These are phyloP conservation scores for Lactifluus rugatus DNA, from an alignment of 768 basidiomycete genomes.

Conservation along the genomic window DNA sequence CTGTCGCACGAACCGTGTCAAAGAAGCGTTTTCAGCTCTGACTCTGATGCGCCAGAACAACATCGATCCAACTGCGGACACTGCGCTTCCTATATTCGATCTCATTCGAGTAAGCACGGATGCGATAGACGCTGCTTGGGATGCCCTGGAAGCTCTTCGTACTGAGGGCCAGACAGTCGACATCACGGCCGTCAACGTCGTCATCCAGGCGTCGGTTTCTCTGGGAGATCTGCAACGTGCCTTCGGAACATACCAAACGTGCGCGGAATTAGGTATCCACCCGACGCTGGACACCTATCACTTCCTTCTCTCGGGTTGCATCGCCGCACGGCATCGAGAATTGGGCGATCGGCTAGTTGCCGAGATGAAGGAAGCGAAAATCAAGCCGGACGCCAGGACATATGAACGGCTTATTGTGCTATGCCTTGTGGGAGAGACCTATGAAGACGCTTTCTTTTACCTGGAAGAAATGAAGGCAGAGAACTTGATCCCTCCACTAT, in stretches of 20 bases:
- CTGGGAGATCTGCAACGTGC: conserved; percentile 67
- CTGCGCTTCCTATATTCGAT: conserved; percentile 44
- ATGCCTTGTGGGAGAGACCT: conserved; percentile 58
- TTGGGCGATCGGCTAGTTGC: conserved; percentile 58
- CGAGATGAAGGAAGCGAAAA: conserved; percentile 50
- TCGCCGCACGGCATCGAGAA: conserved; percentile 45
- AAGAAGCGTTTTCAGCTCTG: conserved; percentile 54
- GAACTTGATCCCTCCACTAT: conserved; percentile 41
- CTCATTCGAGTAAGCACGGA: conserved; percentile 40
- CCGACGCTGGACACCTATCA: conserved; percentile 65
- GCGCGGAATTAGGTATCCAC: conserved; percentile 41
- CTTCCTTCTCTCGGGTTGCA: conserved; percentile 54
- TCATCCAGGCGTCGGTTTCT: conserved; percentile 53
- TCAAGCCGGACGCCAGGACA: conserved; percentile 49
- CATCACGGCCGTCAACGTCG: conserved; percentile 48
- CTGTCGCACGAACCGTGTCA: conserved; percentile 43
- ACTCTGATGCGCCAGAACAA: conserved; percentile 47
- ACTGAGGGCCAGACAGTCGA: conserved; percentile 44
- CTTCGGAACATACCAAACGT: conserved; percentile 62
- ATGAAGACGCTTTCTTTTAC: conserved; percentile 84
- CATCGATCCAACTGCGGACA: conserved; percentile 41
- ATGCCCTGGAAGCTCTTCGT: conserved; percentile 49
- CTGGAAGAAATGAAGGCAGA: conserved; percentile 79
- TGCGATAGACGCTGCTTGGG: conserved; percentile 55
- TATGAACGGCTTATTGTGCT: conserved; percentile 62